Evolutionary conservation across 257 asterid species (phyloP), one percentile per base, ranked within the genome.

Genomic region (Nemophila menziesii): DNA sequence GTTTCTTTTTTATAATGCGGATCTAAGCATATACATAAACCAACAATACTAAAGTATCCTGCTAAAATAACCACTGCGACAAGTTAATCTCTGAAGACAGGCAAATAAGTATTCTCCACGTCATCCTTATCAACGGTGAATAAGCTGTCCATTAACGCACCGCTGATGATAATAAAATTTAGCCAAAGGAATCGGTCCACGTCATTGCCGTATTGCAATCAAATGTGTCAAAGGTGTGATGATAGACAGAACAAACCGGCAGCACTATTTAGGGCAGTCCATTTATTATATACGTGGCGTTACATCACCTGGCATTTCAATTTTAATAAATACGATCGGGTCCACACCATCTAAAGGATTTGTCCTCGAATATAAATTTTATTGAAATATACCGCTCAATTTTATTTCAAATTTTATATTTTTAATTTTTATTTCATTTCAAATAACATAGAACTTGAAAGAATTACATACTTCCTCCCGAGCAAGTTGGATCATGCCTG

Each of bases 201-300:
- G 53, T 55, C 60, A 23, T 24, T 34, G 60, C 33, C 33, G 20
- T 14, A n/a, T n/a, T n/a, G n/a, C n/a, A n/a, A n/a, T n/a, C n/a
- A 16, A 40, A 41, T 23, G 22, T 14, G 46, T 10, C 8, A 41
- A 41, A 7, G 4, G 46, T 41, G 21, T n/a, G n/a, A n/a, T n/a
- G n/a, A n/a, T n/a, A 41, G 46, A 41, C n/a, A 21, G 22, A 41
- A 41, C 22, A 41, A 41, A 17, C 24, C 36, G 36, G 36, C 8
- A 29, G 36, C 36, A 29, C 36, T 34, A 17, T 45, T 46, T 46
- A 16, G 18, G 54, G 43, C 54, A 48, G 33, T 16, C 15, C 3
- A 11, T 1, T 26, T 18, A n/a, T 19, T n/a, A n/a, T 44, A 38
- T 59, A 44, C 54, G 54, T 59, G 58, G 59, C 58, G 20, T 4